Evolutionary conservation across 352 stramenopile species (phyloP).

Genomic region (Phytophthora pistaciae): DNA sequence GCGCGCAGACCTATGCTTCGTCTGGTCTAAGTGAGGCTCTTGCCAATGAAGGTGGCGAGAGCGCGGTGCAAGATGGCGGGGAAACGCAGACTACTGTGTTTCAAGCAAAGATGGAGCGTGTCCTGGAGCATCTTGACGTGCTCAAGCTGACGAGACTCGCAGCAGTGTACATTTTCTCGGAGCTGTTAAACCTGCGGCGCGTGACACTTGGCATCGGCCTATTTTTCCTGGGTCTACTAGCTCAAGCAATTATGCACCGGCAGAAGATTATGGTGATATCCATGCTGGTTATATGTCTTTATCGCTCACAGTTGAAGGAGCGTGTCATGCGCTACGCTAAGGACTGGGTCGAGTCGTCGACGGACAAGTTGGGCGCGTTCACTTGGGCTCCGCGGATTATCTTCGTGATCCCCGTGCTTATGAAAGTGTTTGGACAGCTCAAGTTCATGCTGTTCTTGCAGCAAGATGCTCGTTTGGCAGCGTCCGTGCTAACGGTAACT

Average conservation of each 20-base stretch:
- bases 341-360: conserved; percentile 66
- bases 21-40: conserved; percentile 16
- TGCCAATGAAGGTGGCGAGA: conserved; percentile 8
- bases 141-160: conserved; percentile 60
- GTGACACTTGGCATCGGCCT: conserved; percentile 57
- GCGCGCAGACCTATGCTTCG: conserved; percentile 25
- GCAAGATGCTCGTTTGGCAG: conserved; percentile 49
- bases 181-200: conserved; percentile 60
- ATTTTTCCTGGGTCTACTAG: conserved; percentile 60
- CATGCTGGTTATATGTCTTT: conserved; percentile 73
- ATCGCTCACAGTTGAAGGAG: conserved; percentile 64
- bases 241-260: conserved; percentile 64
- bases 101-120: conserved; percentile 60
- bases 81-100: conserved; percentile 45
- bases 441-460: conserved; percentile 84
- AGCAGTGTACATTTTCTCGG: conserved; percentile 57
- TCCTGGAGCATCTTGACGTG: conserved; percentile 67
- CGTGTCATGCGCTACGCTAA: conserved; percentile 40
- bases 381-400: conserved; percentile 62
- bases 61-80: conserved; percentile 11
- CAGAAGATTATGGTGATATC: conserved; percentile 83
- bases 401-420: conserved; percentile 60
- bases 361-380: conserved; percentile 71
- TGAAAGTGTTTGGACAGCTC: conserved; percentile 78
- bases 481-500: conserved; percentile 50